Base-by-base conservation (phyloP, 1,139 yeast genomes). In the Candida tetrigidarum region DNA sequence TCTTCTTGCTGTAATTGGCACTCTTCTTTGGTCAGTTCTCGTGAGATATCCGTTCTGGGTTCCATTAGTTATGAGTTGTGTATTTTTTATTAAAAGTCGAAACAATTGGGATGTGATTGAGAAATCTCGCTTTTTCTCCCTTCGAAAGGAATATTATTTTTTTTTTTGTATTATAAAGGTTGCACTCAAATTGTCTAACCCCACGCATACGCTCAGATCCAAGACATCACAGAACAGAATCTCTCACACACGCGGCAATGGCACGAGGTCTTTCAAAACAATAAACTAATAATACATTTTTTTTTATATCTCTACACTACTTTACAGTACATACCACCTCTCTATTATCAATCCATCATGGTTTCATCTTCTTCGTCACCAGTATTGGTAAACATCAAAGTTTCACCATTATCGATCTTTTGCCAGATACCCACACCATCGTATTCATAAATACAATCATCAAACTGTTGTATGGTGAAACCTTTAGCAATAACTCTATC, bases 401-500 rank as follows among this genome's bases (percentile, higher is more conserved):
- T 76, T 47, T 80, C 84, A 42, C 84, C 86, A 50, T 83, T 83
- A 49, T 87, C 91, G 41, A 83, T 76, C 37, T 78, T 69, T 61
- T 86, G 90, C 93, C 96, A 88, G 35, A 91, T 80, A 43, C 86
- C 85, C 51, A 88, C 74, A 38, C 76, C 77, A 42, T 81, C 80
- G 62, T 92, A 92, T 60, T 87, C 93, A 38, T 75, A 71, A 43
- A 93, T 72, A 74, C 96, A 87, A 48, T 81, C 86, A 44, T 78
- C 81, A 54, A 92, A 78, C 60, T 91, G 93, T 52, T 83, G 81
- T 54, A 84, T 83, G 0, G 96, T 90, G 65, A 80, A 92, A 3
- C 97, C 97, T 64, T 87, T 85, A 20, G 89, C 87, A 43, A 88
- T 71, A 33, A 87, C 84, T n/a, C 91, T 75, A 49, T 84, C 83